Percentiles rank a stretch among this genome's conserved stretches.
Evolutionary conservation across 148 eudicot genomes (phyloP).

Genomic region (Dysphania ambrosioides): DNA sequence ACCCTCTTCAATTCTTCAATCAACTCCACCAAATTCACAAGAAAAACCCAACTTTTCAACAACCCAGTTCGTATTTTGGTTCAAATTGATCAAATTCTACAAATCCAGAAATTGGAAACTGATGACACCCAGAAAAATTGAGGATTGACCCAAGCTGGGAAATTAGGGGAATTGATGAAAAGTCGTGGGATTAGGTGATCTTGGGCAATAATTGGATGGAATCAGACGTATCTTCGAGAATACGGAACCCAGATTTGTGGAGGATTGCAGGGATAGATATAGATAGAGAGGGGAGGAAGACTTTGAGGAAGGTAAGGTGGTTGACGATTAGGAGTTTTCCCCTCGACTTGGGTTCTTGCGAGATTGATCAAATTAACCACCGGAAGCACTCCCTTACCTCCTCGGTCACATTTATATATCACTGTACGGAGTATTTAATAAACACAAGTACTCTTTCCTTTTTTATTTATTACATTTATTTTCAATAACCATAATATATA

Average conservation of each 20-base stretch:
- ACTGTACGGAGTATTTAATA: too few species aligned
- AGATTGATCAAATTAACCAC: neutral
- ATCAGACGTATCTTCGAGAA: neutral
- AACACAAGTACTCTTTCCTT: too few species aligned
- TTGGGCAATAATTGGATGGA: neutral
- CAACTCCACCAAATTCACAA: conserved; percentile 2
- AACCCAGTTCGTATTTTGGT: conserved; percentile 10
- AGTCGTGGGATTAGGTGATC: neutral
- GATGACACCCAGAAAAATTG: conserved; percentile 9
- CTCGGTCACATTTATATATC: too few species aligned
- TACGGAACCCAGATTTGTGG: neutral
- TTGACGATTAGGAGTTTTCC: conserved; percentile 18
- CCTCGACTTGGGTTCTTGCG: conserved; percentile 4
- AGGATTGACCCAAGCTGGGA: conserved; percentile 23
- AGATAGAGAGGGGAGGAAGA: neutral
- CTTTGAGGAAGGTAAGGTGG: conserved; percentile 13
- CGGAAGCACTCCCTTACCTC: neutral
- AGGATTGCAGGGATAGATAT: conserved; percentile 2
- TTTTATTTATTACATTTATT: too few species aligned
- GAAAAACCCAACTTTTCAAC: neutral
- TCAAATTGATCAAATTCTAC: conserved; percentile 1
- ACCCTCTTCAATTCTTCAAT: neutral
- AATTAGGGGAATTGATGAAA: conserved; percentile 21
- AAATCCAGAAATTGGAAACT: conserved; percentile 11
- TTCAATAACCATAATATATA: too few species aligned